Base-by-base conservation (phyloP, 345 rosid species). In the Melastoma malabathricum region DNA sequence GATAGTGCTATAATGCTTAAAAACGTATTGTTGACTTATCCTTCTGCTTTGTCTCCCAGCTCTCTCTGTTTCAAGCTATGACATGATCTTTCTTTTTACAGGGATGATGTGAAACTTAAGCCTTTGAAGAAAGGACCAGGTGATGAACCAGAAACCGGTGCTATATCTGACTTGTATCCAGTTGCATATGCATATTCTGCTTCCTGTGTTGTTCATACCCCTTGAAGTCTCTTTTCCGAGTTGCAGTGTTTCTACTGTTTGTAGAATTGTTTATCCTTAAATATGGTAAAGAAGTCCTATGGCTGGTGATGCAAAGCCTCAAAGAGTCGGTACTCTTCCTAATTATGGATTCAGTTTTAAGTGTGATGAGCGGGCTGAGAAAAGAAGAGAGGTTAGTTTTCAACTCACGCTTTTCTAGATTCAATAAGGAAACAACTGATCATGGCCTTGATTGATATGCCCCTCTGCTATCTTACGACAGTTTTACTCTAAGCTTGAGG, bases 321-420 rank as follows among this genome's bases (percentile, higher is more conserved):
- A 60, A 17, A 84, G 61, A 75, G 69, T 56, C 16, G 89, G 93
- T 68, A 65, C 70, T 19, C 96, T 82, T 73, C 98, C 98, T 31
- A 86, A 80, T 48, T 90, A 90, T 63, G 95, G 98, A 20, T 90
- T 90, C 73, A 90, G 92, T 67, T 90, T 90, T 59, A 82, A 70
- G 81, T 90, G 98, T 61, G 84, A 76, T 62, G 92, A 84, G 70
- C 80, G 98, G 31, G 98, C 98, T 64, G 98, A 90, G 66, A 90
- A 82, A 79, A 76, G 98, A 71, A 86, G 52, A 73, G 98, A 90
- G 96, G 98, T 86, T 53, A 55, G 58, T 45, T n/a, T 75, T 50
- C 47, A 62, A 63, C 6, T 43, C 6, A 50, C 69, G 18, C 20
- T 38, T 34, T 46, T 31, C 49, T 14, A n/a, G 44, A 18, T 47